Evolutionary conservation across 2,329 filamentous ascomycete species (phyloP), one percentile per base, ranked within the genome.

Genomic region (Alternaria brassicae): DNA sequence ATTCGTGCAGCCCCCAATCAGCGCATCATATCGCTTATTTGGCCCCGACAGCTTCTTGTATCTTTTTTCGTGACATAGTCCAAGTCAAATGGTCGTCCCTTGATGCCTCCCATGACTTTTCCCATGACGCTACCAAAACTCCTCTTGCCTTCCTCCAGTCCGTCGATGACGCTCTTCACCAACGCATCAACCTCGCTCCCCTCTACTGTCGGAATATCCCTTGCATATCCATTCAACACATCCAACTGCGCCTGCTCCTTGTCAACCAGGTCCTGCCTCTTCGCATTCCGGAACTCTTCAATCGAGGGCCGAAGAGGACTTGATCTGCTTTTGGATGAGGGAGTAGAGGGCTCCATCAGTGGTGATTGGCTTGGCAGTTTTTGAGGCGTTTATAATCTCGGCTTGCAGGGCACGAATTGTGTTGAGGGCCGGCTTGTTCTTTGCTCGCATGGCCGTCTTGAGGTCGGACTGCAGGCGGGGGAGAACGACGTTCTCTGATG

Each of bases 361-460:
- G 54, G 81, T 82, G 71, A 93, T 86, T n/a, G 91, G 91, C 37
- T 80, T 82, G 37, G 83, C 73, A 13, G 90, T 92, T 79, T 93
- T 93, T 74, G 88, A 89, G 32, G 89, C 88, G 77, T 93, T 93
- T 68, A 89, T 88, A 61, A 90, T 87, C 62, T 89, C 85, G 30
- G 89, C 83, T 64, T 93, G 84, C 62, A 93, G 80, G 39, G 83
- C 77, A 66, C 91, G 89, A 48, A 94, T 83, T 36, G 91, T 90
- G 37, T 85, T 80, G 25, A 93, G 85, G 2, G 89, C 87, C 25
- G 86, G 81, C 25, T 78, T 81, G 70, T 83, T 80, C 69, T 82
- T 83, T n/a, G 77, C 68, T 58, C 79, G 78, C 77, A 84, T 80
- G 30, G 82, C 80, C 5, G 68, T 77, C 63, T 83, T 83, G 40